Conservation (phyloP, 2,329 filamentous ascomycete genomes). For the Ascochyta lentis region DNA sequence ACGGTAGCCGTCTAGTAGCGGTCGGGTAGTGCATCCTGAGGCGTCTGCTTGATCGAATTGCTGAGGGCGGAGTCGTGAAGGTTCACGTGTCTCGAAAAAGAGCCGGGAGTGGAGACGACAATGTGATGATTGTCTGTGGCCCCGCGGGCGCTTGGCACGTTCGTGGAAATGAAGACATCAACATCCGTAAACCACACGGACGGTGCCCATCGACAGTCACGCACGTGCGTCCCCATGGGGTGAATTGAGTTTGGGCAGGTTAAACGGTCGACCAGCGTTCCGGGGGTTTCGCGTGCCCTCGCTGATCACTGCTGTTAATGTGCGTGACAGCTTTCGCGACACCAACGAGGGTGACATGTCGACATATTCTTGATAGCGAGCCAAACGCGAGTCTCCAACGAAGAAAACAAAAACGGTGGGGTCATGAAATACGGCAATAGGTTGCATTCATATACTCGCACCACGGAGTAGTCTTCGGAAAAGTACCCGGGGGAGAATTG, state of each 20-base stretch:
- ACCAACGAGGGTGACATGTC: background rate
- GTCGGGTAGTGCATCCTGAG: constrained; percentile 2
- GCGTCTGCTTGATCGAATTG: constrained; percentile 1
- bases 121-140: background rate
- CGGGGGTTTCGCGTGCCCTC: constrained; percentile 14
- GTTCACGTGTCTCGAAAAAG: constrained; percentile 14
- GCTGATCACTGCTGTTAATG: constrained; percentile 1
- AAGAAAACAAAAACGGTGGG: background rate
- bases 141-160: constrained; percentile 1
- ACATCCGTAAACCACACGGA: constrained; percentile 4
- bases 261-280: constrained; percentile 15
- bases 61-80: background rate
- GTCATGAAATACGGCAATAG: background rate
- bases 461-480: constrained; percentile 2
- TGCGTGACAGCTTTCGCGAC: background rate
- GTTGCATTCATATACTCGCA: background rate
- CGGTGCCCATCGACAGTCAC: background rate
- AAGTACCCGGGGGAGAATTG: constrained; percentile 9
- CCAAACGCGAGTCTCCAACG: background rate
- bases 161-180: background rate
- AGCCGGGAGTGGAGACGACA: constrained; percentile 2
- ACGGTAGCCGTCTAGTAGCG: background rate
- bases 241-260: constrained; percentile 8
- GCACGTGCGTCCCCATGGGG: constrained; percentile 25
- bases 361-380: background rate